A percentile compares a stretch with the other conserved stretches of the same genome.
Conservation (phyloP, 2,329 filamentous ascomycete species). For the Pseudocercospora fuligena region DNA sequence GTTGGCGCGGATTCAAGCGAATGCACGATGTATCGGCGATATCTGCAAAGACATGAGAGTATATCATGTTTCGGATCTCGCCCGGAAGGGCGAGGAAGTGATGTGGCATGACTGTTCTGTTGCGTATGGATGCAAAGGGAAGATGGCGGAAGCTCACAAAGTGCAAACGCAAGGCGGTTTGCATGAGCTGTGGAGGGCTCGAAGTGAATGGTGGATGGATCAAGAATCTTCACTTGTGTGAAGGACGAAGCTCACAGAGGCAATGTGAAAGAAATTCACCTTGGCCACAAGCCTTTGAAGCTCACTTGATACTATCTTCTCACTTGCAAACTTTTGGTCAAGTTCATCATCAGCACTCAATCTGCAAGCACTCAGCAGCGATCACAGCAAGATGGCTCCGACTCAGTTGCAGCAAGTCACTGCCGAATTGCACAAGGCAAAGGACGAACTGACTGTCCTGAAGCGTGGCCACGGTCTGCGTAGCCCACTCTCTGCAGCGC, state of each 20-base stretch:
- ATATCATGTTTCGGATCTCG: slow-evolving; percentile 3
- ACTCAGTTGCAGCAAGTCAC: background rate
- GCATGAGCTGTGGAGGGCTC: background rate
- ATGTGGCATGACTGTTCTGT: background rate
- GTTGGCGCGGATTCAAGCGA: background rate
- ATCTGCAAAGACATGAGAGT: slow-evolving; percentile 1
- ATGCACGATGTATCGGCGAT: background rate
- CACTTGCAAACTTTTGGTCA: background rate
- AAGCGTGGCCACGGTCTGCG: background rate
- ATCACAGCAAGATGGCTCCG: background rate
- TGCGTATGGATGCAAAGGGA: background rate
- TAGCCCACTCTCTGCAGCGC: background rate
- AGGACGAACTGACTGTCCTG: background rate
- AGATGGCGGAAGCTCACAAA: background rate
- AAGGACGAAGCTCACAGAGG: background rate
- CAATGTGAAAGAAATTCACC: background rate
- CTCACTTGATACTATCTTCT: background rate
- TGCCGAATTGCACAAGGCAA: background rate
- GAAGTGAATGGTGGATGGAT: background rate
- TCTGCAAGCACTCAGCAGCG: background rate
- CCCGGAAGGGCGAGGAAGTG: slow-evolving; percentile 1
- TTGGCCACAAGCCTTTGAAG: background rate
- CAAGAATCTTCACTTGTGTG: background rate
- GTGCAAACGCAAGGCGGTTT: background rate
- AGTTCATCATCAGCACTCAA: background rate